Conservation (phyloP, 225 moss, liverwort and hornwort genomes). For the Pleurozium schreberi region DNA sequence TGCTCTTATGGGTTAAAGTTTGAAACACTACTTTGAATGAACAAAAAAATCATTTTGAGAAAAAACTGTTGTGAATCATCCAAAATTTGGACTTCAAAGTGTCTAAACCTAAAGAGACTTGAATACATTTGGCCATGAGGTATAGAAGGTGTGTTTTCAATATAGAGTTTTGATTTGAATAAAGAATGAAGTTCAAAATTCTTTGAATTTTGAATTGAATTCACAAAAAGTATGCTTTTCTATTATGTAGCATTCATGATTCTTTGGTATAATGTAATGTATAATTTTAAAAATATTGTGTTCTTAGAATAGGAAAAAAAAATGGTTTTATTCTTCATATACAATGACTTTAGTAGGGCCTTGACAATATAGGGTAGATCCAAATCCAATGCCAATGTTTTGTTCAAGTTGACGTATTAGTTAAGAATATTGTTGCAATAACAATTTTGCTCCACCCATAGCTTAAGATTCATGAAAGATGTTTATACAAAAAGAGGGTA, state of each 20-base stretch:
- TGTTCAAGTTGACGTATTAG: too few relatives aligned
- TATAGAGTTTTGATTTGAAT: background rate
- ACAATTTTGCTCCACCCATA: too few relatives aligned
- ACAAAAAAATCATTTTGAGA: background rate
- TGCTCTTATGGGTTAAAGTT: background rate
- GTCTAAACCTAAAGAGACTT: background rate
- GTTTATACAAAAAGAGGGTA: background rate
- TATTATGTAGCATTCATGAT: background rate
- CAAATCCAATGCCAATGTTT: background rate
- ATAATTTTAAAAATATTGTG: background rate
- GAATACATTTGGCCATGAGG: background rate
- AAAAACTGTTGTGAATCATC: background rate
- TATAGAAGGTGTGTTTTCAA: background rate
- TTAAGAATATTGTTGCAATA: background rate
- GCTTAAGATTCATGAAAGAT: fast-evolving
- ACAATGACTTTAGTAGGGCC: background rate
- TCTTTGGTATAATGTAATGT: background rate
- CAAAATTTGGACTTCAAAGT: background rate
- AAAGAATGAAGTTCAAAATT: background rate
- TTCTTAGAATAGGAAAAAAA: background rate
- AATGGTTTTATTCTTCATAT: background rate
- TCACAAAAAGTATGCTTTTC: background rate
- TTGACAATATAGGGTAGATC: background rate
- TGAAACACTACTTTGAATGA: background rate
- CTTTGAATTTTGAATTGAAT: background rate